Evolutionary conservation across 768 basidiomycete species (phyloP).

Genomic region (Russula lepida): DNA sequence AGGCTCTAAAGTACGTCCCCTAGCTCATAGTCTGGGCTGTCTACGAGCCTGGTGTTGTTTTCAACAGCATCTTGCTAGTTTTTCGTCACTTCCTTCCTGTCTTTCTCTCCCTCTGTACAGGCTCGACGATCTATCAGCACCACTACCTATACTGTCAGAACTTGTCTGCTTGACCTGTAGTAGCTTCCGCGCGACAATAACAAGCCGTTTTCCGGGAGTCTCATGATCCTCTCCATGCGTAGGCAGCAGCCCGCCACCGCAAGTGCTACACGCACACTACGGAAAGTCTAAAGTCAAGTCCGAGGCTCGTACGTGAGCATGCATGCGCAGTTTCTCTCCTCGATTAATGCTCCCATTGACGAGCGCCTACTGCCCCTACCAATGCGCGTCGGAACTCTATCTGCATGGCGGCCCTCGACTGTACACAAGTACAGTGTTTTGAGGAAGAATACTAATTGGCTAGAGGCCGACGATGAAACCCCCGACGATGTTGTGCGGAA

Average conservation of each 20-base stretch:
- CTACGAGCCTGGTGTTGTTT: background rate
- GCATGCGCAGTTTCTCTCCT: too few species aligned
- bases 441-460: too few species aligned
- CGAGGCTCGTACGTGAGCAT: background rate
- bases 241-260: too few species aligned
- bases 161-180: background rate
- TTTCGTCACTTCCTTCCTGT: background rate
- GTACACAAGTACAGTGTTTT: background rate
- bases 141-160: background rate
- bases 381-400: too few species aligned
- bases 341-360: too few species aligned
- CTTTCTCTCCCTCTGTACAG: background rate
- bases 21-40: background rate
- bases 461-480: too few species aligned
- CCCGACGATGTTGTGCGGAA: too few species aligned
- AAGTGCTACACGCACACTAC: too few species aligned
- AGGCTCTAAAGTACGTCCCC: background rate
- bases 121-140: background rate
- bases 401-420: background rate
- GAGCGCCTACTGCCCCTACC: too few species aligned
- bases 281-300: background rate
- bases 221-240: constrained; percentile 13
- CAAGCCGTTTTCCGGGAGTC: background rate
- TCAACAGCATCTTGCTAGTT: background rate
- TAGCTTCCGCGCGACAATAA: background rate